Evolutionary conservation across 1,284 basidiomycete species (phyloP).

Genomic region (Apiotrichum akiyoshidainum): DNA sequence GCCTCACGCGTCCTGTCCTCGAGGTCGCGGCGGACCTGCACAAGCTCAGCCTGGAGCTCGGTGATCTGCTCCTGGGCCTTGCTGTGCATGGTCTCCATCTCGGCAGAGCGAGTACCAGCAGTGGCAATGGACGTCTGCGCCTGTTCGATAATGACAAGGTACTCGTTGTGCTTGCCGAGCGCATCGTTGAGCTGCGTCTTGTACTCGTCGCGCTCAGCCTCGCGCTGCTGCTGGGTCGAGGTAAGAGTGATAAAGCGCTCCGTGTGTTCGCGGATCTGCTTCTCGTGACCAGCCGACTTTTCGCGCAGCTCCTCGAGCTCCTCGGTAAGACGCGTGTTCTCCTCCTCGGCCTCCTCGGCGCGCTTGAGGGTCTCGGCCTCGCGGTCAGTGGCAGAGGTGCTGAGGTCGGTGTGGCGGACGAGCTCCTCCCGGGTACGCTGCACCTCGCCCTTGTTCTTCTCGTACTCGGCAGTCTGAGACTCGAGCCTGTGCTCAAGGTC

Average conservation of each 20-base stretch:
- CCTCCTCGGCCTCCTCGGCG: constrained; percentile 76
- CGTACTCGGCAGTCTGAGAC: constrained; percentile 64
- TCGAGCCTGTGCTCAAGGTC: constrained; percentile 79
- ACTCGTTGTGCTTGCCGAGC: constrained; percentile 67
- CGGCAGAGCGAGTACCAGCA: constrained; percentile 62
- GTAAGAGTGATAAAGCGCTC: constrained; percentile 72
- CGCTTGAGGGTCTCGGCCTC: constrained; percentile 75
- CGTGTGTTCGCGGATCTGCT: constrained; percentile 70
- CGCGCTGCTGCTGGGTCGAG: constrained; percentile 71
- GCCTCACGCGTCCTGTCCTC: constrained; percentile 69
- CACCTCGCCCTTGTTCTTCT: constrained; percentile 59
- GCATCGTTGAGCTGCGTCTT: constrained; percentile 71
- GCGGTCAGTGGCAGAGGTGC: constrained; percentile 74
- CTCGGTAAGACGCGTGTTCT: constrained; percentile 66
- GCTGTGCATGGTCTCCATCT: constrained; percentile 73
- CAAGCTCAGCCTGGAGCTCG: constrained; percentile 68
- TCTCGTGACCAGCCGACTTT: constrained; percentile 62
- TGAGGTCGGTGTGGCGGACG: constrained; percentile 57
- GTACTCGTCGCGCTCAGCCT: constrained; percentile 70
- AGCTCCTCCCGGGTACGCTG: constrained; percentile 70
- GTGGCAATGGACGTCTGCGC: constrained; percentile 72
- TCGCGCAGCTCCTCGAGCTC: constrained; percentile 73
- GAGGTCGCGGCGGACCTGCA: constrained; percentile 71
- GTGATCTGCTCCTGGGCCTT: constrained; percentile 65
- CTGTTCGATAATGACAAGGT: constrained; percentile 81